phyloP scores from a whole-genome alignment of 495 filamentous ascomycete genomes.

The Baudoinia panamericana region DNA sequence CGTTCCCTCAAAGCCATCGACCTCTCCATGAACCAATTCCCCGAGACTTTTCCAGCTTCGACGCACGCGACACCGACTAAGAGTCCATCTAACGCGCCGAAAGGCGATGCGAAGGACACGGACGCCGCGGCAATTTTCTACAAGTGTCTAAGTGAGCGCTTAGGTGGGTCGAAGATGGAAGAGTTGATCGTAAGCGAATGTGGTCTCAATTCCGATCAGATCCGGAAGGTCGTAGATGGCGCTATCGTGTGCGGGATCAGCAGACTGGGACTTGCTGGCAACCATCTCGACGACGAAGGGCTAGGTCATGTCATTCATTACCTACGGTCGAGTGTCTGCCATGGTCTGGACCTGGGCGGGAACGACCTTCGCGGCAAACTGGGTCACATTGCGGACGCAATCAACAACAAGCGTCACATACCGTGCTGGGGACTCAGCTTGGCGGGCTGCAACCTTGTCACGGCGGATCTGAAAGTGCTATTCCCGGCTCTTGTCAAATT shows the following conservation, averaged over 20 bases:
- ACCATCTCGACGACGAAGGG: slow-evolving; percentile 57
- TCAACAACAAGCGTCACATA: slow-evolving; percentile 41
- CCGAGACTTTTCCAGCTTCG: slow-evolving; percentile 30
- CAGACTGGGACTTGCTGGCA: slow-evolving; percentile 71
- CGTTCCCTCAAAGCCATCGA: slow-evolving; percentile 76
- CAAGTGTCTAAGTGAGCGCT: slow-evolving; percentile 60
- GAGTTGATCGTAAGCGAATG: slow-evolving; percentile 76
- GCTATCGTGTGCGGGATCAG: slow-evolving; percentile 58
- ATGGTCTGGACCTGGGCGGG: slow-evolving; percentile 88
- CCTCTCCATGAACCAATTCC: slow-evolving; percentile 74
- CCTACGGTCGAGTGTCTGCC: slow-evolving; percentile 58
- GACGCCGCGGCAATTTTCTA: slow-evolving; percentile 51
- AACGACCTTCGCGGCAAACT: slow-evolving; percentile 65
- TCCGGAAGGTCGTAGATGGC: slow-evolving; percentile 63
- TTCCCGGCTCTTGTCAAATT: slow-evolving; percentile 62
- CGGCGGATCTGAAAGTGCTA: slow-evolving; percentile 56
- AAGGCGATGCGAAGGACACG: slow-evolving; percentile 10
- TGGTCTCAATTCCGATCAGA: slow-evolving; percentile 51
- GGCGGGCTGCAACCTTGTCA: slow-evolving; percentile 70
- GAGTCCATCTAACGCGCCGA: not conserved
- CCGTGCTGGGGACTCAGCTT: slow-evolving; percentile 70
- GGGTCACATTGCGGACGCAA: slow-evolving; percentile 47
- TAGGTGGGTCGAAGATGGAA: slow-evolving; percentile 63
- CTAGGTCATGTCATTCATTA: slow-evolving; percentile 64
- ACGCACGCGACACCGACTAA: slow-evolving; percentile 14